A percentile compares a stretch with the other conserved stretches of the same genome.
These are phyloP conservation scores for Trichoderma simmonsii DNA, from an alignment of 2,329 filamentous ascomycete genomes.

Conservation along the genomic window DNA sequence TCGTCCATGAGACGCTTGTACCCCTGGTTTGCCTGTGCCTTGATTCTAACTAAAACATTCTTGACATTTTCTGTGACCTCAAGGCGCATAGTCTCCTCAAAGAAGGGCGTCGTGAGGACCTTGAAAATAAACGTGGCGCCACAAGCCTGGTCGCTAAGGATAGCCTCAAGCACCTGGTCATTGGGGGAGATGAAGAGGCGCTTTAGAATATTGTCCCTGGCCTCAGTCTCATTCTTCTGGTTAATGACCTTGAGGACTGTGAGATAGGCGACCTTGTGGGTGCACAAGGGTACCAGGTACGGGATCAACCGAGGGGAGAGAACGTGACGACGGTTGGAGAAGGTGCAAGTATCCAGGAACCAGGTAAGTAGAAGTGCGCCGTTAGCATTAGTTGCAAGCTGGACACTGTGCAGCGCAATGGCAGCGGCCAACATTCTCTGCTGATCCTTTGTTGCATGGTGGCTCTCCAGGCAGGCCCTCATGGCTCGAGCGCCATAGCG, in stretches of 20 bases:
- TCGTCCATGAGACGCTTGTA: constrained; percentile 99
- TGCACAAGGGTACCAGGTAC: constrained; percentile 91
- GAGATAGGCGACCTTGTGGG: constrained; percentile 96
- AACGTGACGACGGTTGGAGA: constrained; percentile 85
- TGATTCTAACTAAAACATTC: constrained; percentile 81
- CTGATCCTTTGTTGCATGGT: constrained; percentile 91
- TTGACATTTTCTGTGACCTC: constrained; percentile 92
- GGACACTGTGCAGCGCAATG: constrained; percentile 94
- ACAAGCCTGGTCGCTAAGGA: constrained; percentile 85
- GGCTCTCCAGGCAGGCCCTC: constrained; percentile 94
- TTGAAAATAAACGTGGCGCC: constrained; percentile 98
- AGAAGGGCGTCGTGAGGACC: constrained; percentile 94
- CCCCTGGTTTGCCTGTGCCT: constrained; percentile 89
- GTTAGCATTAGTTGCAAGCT: constrained; percentile 93
- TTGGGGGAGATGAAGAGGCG: constrained; percentile 90
- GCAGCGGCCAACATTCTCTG: constrained; percentile 91
- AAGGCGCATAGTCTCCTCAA: constrained; percentile 83
- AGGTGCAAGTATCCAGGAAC: constrained; percentile 97
- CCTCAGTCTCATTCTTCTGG: constrained; percentile 90
- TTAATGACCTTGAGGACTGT: constrained; percentile 98
- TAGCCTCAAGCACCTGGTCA: constrained; percentile 83
- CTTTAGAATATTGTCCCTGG: constrained; percentile 82
- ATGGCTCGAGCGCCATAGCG: constrained; percentile 93
- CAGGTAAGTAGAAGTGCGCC: constrained; percentile 91
- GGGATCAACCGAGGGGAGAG: constrained; percentile 89